Evolutionary conservation across 2,329 filamentous ascomycete genomes (phyloP), one percentile per base, ranked within the genome.

Genomic region (Ophiostoma australiae): DNA sequence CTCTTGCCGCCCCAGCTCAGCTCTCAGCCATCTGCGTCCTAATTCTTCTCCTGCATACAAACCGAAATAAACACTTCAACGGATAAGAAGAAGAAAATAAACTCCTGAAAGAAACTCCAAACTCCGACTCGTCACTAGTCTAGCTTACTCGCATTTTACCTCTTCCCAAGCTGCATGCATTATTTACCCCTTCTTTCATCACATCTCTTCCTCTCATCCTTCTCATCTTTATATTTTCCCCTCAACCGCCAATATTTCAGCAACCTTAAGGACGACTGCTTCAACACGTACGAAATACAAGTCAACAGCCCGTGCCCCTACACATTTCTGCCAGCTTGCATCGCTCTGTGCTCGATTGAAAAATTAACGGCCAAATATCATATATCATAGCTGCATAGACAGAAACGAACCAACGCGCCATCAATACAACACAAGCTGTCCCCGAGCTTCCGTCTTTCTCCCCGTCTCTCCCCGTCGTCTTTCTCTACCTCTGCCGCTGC

Each of bases 11-110:
- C 61, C 58, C 23, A 35, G 33, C 31, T 66, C 63, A 66, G 63
- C 63, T 67, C 27, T 68, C 66, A 41, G 33, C 61, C n/a, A 37
- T 67, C 31, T 15, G 11, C 55, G 23, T 17, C 55, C 55, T 61
- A 61, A 48, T 17, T 48, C 44, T 27, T 33, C 58, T 33, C 58
- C 58, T 63, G 58, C 58, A 63, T 63, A 17, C 58, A n/a, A 33
- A 4, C 15, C 52, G n/a, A 55, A 35, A 15, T 7, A 33, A 63
- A 63, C 1, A 63, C 10, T 61, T 15, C n/a, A 23, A 23, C 5
- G 23, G n/a, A n/a, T n/a, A n/a, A n/a, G n/a, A 58, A 58, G 27
- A 27, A 27, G 52, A 58, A 58, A 58, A 58, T 11, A 27, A 1
- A 61, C 3, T 48, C 6, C 15, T 23, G 5, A 61, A 61, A 61